Evolutionary conservation across 805 yeast species (phyloP).

Genomic region (Maudiozyma turicensis): DNA sequence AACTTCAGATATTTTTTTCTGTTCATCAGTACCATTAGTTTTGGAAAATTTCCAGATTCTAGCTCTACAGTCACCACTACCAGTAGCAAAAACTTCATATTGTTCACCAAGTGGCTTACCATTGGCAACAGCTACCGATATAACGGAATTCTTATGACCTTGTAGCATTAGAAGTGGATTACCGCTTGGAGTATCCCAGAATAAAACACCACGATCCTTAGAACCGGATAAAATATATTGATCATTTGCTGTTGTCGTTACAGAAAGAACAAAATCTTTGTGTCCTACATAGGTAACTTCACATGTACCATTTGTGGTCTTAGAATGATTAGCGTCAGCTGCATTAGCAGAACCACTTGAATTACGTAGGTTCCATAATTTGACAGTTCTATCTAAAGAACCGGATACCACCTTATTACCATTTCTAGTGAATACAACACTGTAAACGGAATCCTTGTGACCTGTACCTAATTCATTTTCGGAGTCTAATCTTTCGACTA

Average conservation of each 20-base stretch:
- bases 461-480: conserved; percentile 86
- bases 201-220: conserved; percentile 92
- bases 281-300: conserved; percentile 93
- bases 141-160: conserved; percentile 94
- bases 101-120: conserved; percentile 48
- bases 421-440: conserved; percentile 86
- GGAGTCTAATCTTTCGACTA: conserved; percentile 86
- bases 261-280: conserved; percentile 89
- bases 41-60: conserved; percentile 86
- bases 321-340: conserved; percentile 18
- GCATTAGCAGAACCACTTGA: conserved; percentile 1
- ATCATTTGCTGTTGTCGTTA: conserved; percentile 88
- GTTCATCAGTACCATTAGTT: background rate
- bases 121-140: conserved; percentile 86
- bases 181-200: conserved; percentile 91
- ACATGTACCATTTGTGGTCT: conserved; percentile 46
- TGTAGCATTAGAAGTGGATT: conserved; percentile 91
- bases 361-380: conserved; percentile 82
- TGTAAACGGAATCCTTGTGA: conserved; percentile 91
- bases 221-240: conserved; percentile 89
- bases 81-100: conserved; percentile 88
- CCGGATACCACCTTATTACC: conserved; percentile 92
- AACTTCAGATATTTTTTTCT: conserved; percentile 3
- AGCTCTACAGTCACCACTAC: conserved; percentile 95
- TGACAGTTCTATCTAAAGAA: conserved; percentile 89